Evolutionary conservation across 495 filamentous ascomycete species (phyloP), one percentile per base, ranked within the genome.

Genomic region (Penicillium macrosclerotiorum): DNA sequence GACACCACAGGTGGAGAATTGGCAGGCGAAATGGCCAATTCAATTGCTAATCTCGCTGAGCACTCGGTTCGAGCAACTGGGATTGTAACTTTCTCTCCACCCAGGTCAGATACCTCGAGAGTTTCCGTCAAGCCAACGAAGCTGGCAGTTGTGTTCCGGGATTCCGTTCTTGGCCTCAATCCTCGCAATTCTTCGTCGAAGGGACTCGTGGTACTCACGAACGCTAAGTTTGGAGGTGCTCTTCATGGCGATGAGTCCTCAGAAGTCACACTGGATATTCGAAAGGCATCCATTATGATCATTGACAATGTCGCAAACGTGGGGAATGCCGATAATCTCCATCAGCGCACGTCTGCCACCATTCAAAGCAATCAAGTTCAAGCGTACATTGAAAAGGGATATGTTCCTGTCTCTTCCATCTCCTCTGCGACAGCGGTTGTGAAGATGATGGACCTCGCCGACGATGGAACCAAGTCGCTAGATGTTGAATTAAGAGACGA

Each of bases 91-190:
- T 43, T 60, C 47, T 40, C 51, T 47, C 35, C 59, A 0, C 22
- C 39, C 11, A 49, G 35, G n/a, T 37, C 51, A 5, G 49, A 39
- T 12, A 47, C 20, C 26, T 46, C 61, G 5, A 46, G 50, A 13
- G 20, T 44, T 4, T 38, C 57, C n/a, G n/a, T 57, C 2, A 83
- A 78, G 43, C 70, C 76, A 3, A 72, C 83, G 6, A 88, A 82
- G 40, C 55, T 97, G 33, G 83, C 95, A 41, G 54, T 97, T 5
- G 72, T 81, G 8, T 65, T 96, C 25, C 73, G 78, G 45, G 89
- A 96, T 60, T 93, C 86, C 54, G 73, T 90, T 14, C 30, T 97
- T 19, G 92, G 90, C 1, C 71, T 99, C 8, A 96, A 95, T 53
- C 93, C 94, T 3, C 80, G 88, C 2, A 82, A 82, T 4, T 69